phyloP scores from a whole-genome alignment of 2,329 filamentous ascomycete genomes.

The Cercospora beticola region DNA sequence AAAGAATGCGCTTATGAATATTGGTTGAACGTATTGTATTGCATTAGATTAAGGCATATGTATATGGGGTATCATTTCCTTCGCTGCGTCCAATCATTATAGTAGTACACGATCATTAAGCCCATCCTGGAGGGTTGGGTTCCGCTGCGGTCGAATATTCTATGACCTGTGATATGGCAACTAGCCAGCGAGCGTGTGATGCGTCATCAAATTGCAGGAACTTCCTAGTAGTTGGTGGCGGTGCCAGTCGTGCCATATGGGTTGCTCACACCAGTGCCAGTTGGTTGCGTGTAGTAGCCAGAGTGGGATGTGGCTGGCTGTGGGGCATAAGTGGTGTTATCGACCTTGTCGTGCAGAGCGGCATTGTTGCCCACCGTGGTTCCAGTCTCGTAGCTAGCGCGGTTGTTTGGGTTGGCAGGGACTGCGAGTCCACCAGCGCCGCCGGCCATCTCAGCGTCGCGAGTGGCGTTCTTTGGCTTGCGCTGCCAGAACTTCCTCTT shows the following conservation, averaged over 20 bases:
- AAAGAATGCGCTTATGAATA: not conserved
- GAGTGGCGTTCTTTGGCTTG: conserved; percentile 38
- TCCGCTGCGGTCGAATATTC: not conserved
- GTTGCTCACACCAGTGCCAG: conserved; percentile 39
- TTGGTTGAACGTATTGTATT: not conserved
- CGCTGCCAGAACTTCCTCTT: conserved; percentile 38
- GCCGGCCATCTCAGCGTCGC: conserved; percentile 47
- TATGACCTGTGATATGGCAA: not conserved
- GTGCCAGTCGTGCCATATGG: conserved; percentile 38
- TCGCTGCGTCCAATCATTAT: conserved; percentile 1
- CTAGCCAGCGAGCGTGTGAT: not conserved
- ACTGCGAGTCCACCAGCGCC: conserved; percentile 32
- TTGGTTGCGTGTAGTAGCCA: conserved; percentile 50
- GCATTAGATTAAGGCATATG: not conserved
- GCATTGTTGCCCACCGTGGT: conserved; percentile 45
- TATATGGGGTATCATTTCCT: conserved; percentile 1
- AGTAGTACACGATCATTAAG: not conserved
- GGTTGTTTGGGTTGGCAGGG: conserved; percentile 39
- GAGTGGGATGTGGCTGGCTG: conserved; percentile 35
- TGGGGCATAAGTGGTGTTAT: conserved; percentile 29
- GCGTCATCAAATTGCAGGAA: not conserved
- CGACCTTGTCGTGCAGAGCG: conserved; percentile 31
- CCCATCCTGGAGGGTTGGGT: not conserved
- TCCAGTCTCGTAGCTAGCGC: conserved; percentile 52
- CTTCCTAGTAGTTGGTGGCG: conserved; percentile 35